Evolutionary conservation across 2,329 filamentous ascomycete species (phyloP).

Genomic region (Colletotrichum cordylinicola): DNA sequence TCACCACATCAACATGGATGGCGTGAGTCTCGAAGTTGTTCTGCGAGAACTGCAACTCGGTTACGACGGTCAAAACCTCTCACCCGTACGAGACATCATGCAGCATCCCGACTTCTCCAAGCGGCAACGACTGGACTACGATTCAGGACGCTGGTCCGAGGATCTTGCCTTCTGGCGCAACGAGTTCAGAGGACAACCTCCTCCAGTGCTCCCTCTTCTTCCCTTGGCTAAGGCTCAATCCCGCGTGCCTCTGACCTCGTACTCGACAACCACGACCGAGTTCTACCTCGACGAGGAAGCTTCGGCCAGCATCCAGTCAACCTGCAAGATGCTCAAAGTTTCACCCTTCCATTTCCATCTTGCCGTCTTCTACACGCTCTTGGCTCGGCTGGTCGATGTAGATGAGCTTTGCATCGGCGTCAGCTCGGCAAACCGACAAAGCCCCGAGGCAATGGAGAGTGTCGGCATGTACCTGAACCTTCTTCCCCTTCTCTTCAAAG

Average conservation of each 20-base stretch:
- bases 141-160: neutral
- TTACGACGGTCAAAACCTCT: neutral
- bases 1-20: neutral
- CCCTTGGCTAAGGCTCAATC: neutral
- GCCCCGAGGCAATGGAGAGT: conserved; percentile 34
- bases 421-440: conserved; percentile 45
- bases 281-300: neutral
- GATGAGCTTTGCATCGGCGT: conserved; percentile 54
- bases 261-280: neutral
- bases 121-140: neutral
- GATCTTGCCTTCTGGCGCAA: neutral
- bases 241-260: neutral
- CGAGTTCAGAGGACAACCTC: neutral
- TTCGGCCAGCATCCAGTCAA: neutral
- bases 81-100: neutral
- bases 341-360: conserved; percentile 52
- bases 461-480: conserved; percentile 56
- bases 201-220: neutral
- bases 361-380: conserved; percentile 32
- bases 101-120: neutral
- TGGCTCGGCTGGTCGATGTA: neutral
- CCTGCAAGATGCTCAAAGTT: neutral
- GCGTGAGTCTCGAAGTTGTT: neutral
- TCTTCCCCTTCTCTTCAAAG: conserved; percentile 47
- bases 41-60: neutral